Percentiles rank a stretch among this genome's conserved stretches.
phyloP scores from a whole-genome alignment of 2,329 filamentous ascomycete species.

The Bipolaris oryzae region DNA sequence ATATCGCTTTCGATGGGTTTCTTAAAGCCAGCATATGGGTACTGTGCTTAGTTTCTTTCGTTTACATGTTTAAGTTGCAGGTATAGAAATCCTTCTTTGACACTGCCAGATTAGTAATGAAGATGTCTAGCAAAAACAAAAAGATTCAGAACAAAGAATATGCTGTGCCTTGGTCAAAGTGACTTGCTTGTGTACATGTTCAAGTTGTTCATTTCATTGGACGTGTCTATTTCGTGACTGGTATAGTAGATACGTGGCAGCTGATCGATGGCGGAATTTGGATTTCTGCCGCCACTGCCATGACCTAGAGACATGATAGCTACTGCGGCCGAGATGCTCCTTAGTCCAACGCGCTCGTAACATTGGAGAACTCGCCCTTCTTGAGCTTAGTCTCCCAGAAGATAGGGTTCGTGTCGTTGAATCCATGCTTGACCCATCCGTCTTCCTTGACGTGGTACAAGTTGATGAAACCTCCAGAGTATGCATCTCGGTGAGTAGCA shows the following conservation, averaged over 20 bases:
- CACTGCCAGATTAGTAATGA: constrained; percentile 2
- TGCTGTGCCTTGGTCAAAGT: neutral
- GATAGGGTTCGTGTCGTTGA: constrained; percentile 97
- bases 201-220: constrained; percentile 15
- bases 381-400: constrained; percentile 99
- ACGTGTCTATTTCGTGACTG: constrained; percentile 15
- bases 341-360: constrained; percentile 77
- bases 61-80: neutral
- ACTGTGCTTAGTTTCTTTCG: neutral
- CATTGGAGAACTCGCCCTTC: constrained; percentile 97
- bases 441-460: constrained; percentile 99
- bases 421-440: constrained; percentile 98
- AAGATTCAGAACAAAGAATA: neutral
- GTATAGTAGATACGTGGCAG: neutral
- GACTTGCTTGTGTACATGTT: neutral
- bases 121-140: constrained; percentile 3
- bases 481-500: constrained; percentile 96
- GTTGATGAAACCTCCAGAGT: constrained; percentile 98
- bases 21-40: neutral
- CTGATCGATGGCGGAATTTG: neutral
- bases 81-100: no score
- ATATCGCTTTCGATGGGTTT: neutral
- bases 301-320: neutral
- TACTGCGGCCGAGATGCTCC: neutral
- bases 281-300: neutral